These are phyloP conservation scores for Phytophthora idaei DNA, from an alignment of 352 stramenopile species.

Conservation along the genomic window DNA sequence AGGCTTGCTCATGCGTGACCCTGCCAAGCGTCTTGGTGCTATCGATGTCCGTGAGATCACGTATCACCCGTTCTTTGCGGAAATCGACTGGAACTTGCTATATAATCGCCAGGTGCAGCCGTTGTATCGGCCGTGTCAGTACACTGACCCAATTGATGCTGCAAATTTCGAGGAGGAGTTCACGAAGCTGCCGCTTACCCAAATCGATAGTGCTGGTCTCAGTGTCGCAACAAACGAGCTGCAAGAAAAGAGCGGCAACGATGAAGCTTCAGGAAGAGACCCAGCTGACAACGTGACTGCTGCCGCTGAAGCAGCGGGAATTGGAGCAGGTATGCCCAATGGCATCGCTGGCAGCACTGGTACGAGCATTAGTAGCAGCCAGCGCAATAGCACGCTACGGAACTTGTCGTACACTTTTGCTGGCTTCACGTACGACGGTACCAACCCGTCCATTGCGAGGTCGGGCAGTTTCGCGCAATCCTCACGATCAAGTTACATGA, in stretches of 20 bases:
- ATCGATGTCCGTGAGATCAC: conserved; percentile 80
- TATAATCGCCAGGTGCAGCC: conserved; percentile 79
- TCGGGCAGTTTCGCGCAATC: conserved; percentile 46
- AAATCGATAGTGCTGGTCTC: conserved; percentile 73
- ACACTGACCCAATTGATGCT: conserved; percentile 81
- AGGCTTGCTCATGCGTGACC: conserved; percentile 92
- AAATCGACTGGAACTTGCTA: conserved; percentile 84
- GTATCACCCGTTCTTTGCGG: conserved; percentile 82
- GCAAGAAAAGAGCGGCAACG: conserved; percentile 26
- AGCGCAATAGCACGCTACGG: conserved; percentile 67
- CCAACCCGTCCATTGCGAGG: conserved; percentile 43
- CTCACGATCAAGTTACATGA: conserved; percentile 27
- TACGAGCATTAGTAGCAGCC: conserved; percentile 37
- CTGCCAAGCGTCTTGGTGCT: conserved; percentile 90
- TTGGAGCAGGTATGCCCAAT: conserved; percentile 26
- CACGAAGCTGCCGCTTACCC: conserved; percentile 72
- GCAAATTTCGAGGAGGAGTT: conserved; percentile 89
- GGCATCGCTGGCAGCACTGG: conserved; percentile 44
- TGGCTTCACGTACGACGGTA: conserved; percentile 85
- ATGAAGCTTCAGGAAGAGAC: conserved; percentile 25
- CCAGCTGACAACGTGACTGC: conserved; percentile 22
- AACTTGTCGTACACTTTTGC: conserved; percentile 89
- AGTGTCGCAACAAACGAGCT: conserved; percentile 60
- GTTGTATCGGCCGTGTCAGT: conserved; percentile 83
- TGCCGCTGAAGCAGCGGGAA: conserved; percentile 19